Evolutionary conservation across 305 asterid genomes (phyloP), one percentile per base, ranked within the genome.

Genomic region (Plantago lanceolata): DNA sequence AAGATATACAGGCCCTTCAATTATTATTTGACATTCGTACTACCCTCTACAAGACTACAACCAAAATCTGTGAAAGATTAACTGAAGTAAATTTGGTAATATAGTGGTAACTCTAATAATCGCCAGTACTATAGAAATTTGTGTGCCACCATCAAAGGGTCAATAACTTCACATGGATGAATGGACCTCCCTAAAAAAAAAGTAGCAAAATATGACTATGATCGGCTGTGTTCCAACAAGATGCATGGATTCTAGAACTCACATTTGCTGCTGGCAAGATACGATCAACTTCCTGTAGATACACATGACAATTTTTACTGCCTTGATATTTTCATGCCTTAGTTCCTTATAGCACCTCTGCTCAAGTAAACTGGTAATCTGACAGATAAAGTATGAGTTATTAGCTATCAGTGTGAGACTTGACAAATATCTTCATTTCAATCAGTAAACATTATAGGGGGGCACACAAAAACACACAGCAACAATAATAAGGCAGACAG

Each of bases 221-320:
- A 35, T 35, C 8, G 8, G 11, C 8, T 35, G 43, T 35, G 43
- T 24, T 24, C 1, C 28, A 24, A 1, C 3, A 24, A 35, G 43
- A 35, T 35, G 66, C 65, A 50, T 54, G 51, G 71, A 67, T 55
- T 54, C 65, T n/a, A 70, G 72, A 75, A 76, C 91, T 84, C 84
- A 88, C 96, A 88, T 85, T 79, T 88, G 96, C 67, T 85, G 83
- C 73, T 79, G 84, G 79, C 94, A 88, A 64, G 91, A 71, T 62
- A 74, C 37, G 64, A 84, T 66, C 79, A 88, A 79, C 79, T 84
- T 85, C 71, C 88, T 76, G 82, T 83, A 88, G 52, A 88, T 73
- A 72, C 87, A 82, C 75, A 88, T 81, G 76, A 85, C 84, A 61
- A 66, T 78, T 81, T 85, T 88, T 31, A 84, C 94, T 68, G 79